Conservation (phyloP, 805 yeast genomes). For the Kuraishia cidri region DNA sequence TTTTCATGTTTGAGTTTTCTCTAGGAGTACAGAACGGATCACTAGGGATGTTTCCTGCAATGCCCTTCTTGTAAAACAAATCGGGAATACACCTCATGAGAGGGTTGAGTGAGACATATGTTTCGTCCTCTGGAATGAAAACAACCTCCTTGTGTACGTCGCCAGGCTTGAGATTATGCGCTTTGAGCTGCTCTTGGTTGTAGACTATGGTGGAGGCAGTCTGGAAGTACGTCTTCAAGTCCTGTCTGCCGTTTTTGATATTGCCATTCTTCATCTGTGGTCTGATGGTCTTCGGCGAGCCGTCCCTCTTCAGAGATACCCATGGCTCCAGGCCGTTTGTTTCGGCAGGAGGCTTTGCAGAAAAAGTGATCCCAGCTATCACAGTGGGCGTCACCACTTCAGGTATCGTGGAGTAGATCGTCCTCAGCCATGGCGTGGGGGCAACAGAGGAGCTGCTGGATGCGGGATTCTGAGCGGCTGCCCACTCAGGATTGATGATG, state of each 20-base stretch:
- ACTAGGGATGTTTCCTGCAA: slow-evolving; percentile 40
- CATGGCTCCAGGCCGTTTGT: slow-evolving; percentile 71
- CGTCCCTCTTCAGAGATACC: slow-evolving; percentile 71
- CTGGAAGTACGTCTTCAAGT: slow-evolving; percentile 69
- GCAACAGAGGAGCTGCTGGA: slow-evolving; percentile 14
- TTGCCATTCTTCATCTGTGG: slow-evolving; percentile 72
- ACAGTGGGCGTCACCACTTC: slow-evolving; percentile 63
- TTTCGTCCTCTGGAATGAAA: slow-evolving; percentile 59
- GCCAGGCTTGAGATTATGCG: slow-evolving; percentile 62
- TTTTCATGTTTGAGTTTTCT: slow-evolving; percentile 46
- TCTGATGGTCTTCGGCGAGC: slow-evolving; percentile 68
- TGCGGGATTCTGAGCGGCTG: not conserved
- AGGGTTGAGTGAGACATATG: slow-evolving; percentile 67
- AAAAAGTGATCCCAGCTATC: slow-evolving; percentile 53
- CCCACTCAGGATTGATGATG: slow-evolving; percentile 3
- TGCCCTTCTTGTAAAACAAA: slow-evolving; percentile 54
- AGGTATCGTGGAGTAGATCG: slow-evolving; percentile 42
- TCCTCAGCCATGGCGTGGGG: slow-evolving; percentile 66
- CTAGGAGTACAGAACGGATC: slow-evolving; percentile 86
- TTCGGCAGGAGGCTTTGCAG: slow-evolving; percentile 57
- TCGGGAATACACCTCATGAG: slow-evolving; percentile 82
- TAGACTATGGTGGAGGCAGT: slow-evolving; percentile 51
- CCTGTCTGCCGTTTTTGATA: slow-evolving; percentile 59
- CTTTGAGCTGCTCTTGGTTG: slow-evolving; percentile 55
- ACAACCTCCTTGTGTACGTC: slow-evolving; percentile 48